These are phyloP conservation scores for Cordyceps fumosorosea DNA, from an alignment of 2,329 filamentous ascomycete genomes.

Conservation along the genomic window DNA sequence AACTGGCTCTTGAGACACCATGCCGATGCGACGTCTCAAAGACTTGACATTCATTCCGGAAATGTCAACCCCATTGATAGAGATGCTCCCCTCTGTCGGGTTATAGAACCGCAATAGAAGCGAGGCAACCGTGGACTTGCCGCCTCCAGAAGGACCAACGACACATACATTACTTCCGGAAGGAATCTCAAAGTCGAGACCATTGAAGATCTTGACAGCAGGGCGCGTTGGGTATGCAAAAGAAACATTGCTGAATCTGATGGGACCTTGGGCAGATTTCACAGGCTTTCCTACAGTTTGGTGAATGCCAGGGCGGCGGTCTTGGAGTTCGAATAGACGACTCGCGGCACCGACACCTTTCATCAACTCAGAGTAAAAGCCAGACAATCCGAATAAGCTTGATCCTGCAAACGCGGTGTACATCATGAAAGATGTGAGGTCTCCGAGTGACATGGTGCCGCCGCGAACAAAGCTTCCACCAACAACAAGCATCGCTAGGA, in stretches of 20 bases:
- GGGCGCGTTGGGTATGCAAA: constrained; percentile 94
- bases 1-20: constrained; percentile 93
- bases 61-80: constrained; percentile 79
- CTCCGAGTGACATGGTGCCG: constrained; percentile 81
- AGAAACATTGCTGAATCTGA: constrained; percentile 76
- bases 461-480: constrained; percentile 85
- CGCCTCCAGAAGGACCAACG: constrained; percentile 90
- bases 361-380: constrained; percentile 98
- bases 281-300: constrained; percentile 77
- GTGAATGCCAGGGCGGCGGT: constrained; percentile 79
- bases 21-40: constrained; percentile 82
- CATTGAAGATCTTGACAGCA: constrained; percentile 84
- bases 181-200: constrained; percentile 83
- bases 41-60: constrained; percentile 88
- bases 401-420: constrained; percentile 84
- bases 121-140: constrained; percentile 94
- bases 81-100: constrained; percentile 68
- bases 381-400: constrained; percentile 87
- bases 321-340: constrained; percentile 90
- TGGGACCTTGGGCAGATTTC: constrained; percentile 76
- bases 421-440: constrained; percentile 96
- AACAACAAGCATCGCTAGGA: constrained; percentile 81
- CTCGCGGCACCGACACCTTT: constrained; percentile 97
- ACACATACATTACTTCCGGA: constrained; percentile 93
- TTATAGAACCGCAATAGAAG: constrained; percentile 87